Base-by-base conservation (phyloP, 306 rosid genomes). In the Inga leiocalycina region DNA sequence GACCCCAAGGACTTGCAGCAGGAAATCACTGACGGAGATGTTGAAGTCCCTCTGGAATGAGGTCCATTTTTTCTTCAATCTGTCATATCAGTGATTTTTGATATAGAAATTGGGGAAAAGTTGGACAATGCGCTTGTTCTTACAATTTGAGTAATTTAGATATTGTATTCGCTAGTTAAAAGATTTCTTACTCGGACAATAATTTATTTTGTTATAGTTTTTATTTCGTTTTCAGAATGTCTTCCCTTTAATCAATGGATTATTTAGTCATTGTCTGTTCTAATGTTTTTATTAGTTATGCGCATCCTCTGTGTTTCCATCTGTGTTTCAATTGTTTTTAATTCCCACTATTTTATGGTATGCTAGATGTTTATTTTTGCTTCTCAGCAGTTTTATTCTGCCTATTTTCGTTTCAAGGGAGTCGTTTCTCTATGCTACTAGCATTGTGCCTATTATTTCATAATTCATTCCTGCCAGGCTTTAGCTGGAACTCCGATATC, bases 1-100 rank as follows among this genome's bases (percentile, higher is more conserved):
- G 92, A 88, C 48, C 98, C 98, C 0, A 94, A 94, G 88, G 98
- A 94, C 41, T 83, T 94, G 84, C 98, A 94, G 88, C 90, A 91
- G 86, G 98, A 94, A 79, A 88, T 94, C 3, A 10, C 83, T 19
- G 95, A 94, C 8, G 98, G 95, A 0, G 98, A 93, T 37, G 91
- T 93, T 37, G 98, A 94, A 73, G 78, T 94, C 70, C 97, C 98
- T 17, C 92, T 22, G 82, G 98, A 94, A 17, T 94, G 87, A 94
- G 89, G 56, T 71, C 81, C 9, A 74, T 32, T 30, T 61, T 34
- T 22, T n/a, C 12, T 45, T 16, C 22, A 64, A 45, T 24, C 24
- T 39, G 49, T 61, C 77, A 68, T 56, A 24, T 86, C n/a, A 16
- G 62, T 81, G 68, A 35, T 69, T 74, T 45, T 64, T 85, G 51